phyloP scores from a whole-genome alignment of 164 flowering plant species.

The Amborella trichopoda region DNA sequence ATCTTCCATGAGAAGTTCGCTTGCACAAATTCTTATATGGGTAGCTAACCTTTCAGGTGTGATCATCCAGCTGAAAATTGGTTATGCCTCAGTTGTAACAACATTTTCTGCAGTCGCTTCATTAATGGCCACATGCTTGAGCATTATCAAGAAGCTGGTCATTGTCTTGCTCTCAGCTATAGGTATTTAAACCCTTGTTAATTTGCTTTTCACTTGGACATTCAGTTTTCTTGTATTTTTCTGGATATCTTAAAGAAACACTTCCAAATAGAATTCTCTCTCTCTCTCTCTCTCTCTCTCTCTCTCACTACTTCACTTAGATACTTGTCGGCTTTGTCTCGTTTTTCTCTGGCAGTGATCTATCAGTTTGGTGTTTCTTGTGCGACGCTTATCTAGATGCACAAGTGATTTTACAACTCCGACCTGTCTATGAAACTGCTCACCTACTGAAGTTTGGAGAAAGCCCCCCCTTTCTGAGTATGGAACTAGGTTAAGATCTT shows the following conservation, averaged over 20 bases:
- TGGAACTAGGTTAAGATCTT: too few relatives aligned
- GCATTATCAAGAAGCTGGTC: conserved; percentile 49
- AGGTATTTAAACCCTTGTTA: conserved; percentile 27
- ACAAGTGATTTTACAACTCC: conserved; percentile 49
- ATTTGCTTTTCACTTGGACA: neutral
- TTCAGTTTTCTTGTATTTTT: neutral
- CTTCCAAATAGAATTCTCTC: too few relatives aligned
- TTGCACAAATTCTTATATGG: too few relatives aligned
- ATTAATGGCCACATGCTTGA: conserved; percentile 83
- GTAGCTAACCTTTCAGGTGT: conserved; percentile 67
- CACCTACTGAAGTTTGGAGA: conserved; percentile 67
- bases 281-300: neutral
- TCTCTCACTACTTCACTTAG: neutral
- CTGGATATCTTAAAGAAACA: neutral
- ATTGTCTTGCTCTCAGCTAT: conserved; percentile 72
- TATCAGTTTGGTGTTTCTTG: conserved; percentile 88
- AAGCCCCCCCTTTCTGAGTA: conserved; percentile 45
- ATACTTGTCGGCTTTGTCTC: neutral
- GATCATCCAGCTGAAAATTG: conserved; percentile 68
- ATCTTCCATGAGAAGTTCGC: too few relatives aligned
- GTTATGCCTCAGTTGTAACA: conserved; percentile 78
- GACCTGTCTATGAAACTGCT: conserved; percentile 53
- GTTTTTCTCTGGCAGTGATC: conserved; percentile 41
- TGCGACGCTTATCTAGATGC: conserved; percentile 87
- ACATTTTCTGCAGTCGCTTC: conserved; percentile 82